Evolutionary conservation across 108 stramenopile genomes (phyloP).

Genomic region (Nitzschia inconspicua): DNA sequence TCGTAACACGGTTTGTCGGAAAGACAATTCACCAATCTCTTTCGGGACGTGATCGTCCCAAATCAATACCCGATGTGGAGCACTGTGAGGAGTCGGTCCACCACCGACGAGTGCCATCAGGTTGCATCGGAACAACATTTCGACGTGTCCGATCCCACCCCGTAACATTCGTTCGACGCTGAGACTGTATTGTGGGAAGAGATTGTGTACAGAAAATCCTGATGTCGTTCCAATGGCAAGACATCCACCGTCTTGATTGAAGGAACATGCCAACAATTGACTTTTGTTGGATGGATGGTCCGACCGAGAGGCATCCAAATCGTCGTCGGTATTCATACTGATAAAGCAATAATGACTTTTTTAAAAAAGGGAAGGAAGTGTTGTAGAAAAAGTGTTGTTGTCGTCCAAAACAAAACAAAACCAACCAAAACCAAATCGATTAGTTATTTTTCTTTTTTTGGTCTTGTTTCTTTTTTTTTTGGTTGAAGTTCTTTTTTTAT

Average conservation of each 20-base stretch:
- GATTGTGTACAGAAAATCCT: slow-evolving; percentile 96
- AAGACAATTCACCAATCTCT: slow-evolving; percentile 92
- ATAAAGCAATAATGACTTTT: no score
- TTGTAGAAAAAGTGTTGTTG: no score
- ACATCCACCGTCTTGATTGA: slow-evolving; percentile 91
- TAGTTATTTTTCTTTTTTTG: no score
- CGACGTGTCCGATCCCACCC: slow-evolving; percentile 93
- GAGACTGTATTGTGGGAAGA: slow-evolving; percentile 85
- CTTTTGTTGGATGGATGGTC: slow-evolving; percentile 18
- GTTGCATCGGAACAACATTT: slow-evolving; percentile 99
- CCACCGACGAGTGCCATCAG: slow-evolving; percentile 96
- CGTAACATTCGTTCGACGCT: slow-evolving; percentile 72
- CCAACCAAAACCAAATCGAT: no score
- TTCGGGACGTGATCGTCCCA: slow-evolving; percentile 97
- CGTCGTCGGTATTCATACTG: no score
- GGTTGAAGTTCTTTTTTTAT: no score
- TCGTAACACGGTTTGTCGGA: slow-evolving; percentile 85
- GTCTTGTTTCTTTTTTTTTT: no score
- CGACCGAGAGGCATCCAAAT: no score
- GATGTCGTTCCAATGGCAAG: slow-evolving; percentile 85
- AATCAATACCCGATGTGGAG: slow-evolving; percentile 96
- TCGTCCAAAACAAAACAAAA: no score
- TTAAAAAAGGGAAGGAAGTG: no score
- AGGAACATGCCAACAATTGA: slow-evolving; percentile 62
- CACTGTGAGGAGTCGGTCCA: slow-evolving; percentile 80